These are phyloP conservation scores for Apiospora kogelbergensis DNA, from an alignment of 2,329 filamentous ascomycete genomes.

Conservation along the genomic window DNA sequence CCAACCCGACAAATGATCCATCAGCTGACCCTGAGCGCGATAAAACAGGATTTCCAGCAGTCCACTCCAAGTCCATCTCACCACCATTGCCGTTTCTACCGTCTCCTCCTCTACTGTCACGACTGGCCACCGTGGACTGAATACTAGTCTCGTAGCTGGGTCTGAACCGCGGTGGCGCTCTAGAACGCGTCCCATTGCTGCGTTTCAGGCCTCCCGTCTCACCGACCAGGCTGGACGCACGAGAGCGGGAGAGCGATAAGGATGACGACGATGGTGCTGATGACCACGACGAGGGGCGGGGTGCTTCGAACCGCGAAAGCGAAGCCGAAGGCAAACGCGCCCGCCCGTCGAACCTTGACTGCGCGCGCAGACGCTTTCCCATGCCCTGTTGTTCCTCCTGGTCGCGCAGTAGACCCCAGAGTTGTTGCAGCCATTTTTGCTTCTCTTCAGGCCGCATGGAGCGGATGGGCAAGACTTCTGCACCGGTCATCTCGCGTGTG, in stretches of 20 bases:
- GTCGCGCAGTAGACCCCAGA: not conserved
- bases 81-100: not conserved
- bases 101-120: not conserved
- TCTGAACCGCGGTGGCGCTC: slow-evolving; percentile 8
- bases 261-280: not conserved
- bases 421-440: not conserved
- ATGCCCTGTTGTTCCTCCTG: not conserved
- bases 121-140: not conserved
- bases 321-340: not conserved
- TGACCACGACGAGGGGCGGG: not conserved
- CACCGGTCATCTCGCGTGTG: slow-evolving; percentile 31
- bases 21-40: not conserved
- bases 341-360: not conserved
- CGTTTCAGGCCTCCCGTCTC: slow-evolving; percentile 19
- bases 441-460: not conserved
- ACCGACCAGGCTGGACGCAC: not conserved
- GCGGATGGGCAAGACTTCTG: slow-evolving; percentile 31
- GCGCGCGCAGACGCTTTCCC: no score
- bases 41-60: not conserved
- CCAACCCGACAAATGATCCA: slow-evolving; percentile 13
- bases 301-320: not conserved
- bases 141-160: not conserved
- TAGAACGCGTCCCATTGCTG: slow-evolving; percentile 9
- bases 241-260: not conserved
- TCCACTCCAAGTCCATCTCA: not conserved